phyloP scores from a whole-genome alignment of 306 rosid genomes.

The Rosa chinensis region DNA sequence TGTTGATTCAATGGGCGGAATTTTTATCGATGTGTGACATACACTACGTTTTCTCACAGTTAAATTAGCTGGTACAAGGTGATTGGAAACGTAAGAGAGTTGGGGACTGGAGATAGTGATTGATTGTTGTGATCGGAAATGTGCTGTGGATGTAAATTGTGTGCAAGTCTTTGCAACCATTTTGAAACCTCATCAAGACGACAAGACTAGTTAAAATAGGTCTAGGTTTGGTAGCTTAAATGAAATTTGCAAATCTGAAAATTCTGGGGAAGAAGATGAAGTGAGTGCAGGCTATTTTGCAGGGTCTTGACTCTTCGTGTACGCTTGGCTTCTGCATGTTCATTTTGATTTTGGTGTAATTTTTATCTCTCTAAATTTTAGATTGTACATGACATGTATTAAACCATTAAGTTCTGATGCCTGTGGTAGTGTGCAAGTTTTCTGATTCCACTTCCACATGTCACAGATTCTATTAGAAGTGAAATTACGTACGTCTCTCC shows the following conservation, averaged over 20 bases:
- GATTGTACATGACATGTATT: neutral
- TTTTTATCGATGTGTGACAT: neutral
- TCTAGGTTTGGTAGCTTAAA: neutral
- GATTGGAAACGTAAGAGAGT: neutral
- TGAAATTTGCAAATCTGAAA: neutral
- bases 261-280: neutral
- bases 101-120: neutral
- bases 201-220: neutral
- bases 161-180: neutral
- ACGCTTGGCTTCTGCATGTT: neutral
- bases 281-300: neutral
- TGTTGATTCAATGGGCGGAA: neutral
- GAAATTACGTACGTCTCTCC: neutral
- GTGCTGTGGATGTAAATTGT: neutral
- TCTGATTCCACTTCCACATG: neutral
- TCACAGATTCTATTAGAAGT: neutral
- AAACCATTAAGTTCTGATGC: neutral
- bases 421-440: neutral
- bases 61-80: neutral
- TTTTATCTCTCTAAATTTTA: neutral
- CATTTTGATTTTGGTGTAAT: neutral
- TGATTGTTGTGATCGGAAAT: neutral
- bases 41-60: neutral
- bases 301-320: neutral
- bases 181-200: neutral